A percentile compares a stretch with the other conserved stretches of the same genome.
Evolutionary conservation across 352 stramenopile species (phyloP).

Genomic region (Hyaloperonospora brassicae): DNA sequence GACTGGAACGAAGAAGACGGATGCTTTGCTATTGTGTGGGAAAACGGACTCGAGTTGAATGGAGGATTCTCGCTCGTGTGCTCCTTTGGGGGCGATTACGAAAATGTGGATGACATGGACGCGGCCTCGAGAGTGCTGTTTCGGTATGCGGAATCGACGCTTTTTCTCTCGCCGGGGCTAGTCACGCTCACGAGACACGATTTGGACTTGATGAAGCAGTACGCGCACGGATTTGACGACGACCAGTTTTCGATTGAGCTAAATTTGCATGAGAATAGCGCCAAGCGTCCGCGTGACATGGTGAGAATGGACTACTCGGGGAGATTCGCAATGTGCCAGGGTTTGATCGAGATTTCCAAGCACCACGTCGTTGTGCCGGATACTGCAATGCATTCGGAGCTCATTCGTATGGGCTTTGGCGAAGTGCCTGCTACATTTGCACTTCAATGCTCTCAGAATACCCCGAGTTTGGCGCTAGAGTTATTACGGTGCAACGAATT

Average conservation of each 20-base stretch:
- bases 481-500: slow-evolving; percentile 63
- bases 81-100: slow-evolving; percentile 75
- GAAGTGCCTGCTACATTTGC: slow-evolving; percentile 70
- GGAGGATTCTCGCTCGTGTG: slow-evolving; percentile 79
- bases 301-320: slow-evolving; percentile 59
- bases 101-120: slow-evolving; percentile 47
- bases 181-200: slow-evolving; percentile 66
- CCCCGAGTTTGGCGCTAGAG: slow-evolving; percentile 65
- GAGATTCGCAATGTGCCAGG: slow-evolving; percentile 58
- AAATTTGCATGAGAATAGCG: slow-evolving; percentile 53
- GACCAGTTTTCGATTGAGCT: slow-evolving; percentile 77
- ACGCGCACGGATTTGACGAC: slow-evolving; percentile 75
- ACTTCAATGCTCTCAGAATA: slow-evolving; percentile 69
- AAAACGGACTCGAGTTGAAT: slow-evolving; percentile 64
- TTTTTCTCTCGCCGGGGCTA: slow-evolving; percentile 59
- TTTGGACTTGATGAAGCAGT: slow-evolving; percentile 82
- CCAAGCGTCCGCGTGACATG: slow-evolving; percentile 27
- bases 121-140: slow-evolving; percentile 65
- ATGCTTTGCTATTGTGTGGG: slow-evolving; percentile 74
- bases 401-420: slow-evolving; percentile 71
- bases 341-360: slow-evolving; percentile 72
- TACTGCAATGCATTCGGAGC: slow-evolving; percentile 73
- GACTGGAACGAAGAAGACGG: slow-evolving; percentile 78
- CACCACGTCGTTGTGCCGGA: slow-evolving; percentile 71
- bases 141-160: slow-evolving; percentile 72